Base-by-base conservation (phyloP, 1,284 basidiomycete species). In the Apiotrichum brassicae region DNA sequence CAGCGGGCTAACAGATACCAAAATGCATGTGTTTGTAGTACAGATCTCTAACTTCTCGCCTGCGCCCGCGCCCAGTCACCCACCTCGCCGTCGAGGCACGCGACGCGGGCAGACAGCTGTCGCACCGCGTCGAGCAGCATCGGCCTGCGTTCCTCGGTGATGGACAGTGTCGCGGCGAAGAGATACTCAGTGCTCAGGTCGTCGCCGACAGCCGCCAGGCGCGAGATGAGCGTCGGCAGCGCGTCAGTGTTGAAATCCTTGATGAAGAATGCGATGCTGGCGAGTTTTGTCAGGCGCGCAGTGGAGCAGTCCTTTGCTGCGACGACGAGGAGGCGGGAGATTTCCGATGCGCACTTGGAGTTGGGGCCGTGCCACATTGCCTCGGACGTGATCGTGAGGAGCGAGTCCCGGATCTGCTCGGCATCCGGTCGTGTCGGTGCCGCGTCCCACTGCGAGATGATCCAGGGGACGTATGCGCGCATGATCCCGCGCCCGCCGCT, bases 381-480 rank as follows among this genome's bases (percentile, higher is more conserved):
- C 45, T 53, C 43, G 44, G 53, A 38, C 45, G 59, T 23, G 19
- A 56, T 18, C n/a, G 36, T 4, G 18, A 49, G 28, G 43, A 43
- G 14, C 34, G 53, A 35, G 23, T 28, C n/a, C 23, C 49, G 49
- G 48, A 56, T 49, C 48, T 53, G 40, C 43, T 55, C 53, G 34
- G 35, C 23, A 42, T 49, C 24, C 39, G 57, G 44, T 43, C 57
- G 46, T 23, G 43, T 42, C 0, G 5, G 6, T 13, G 53, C 52
- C 14, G 37, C 37, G 5, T 49, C 56, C 23, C 87, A 66, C 62
- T 88, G 85, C 69, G 85, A 81, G 63, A 84, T 81, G 18, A 92
- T 79, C 90, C 90, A 94, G 0, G 81, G 71, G 2, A 91, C 70
- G 5, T 91, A 73, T 1, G 80, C 79, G 57, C 82, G 82, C 42